phyloP scores from a whole-genome alignment of 495 filamentous ascomycete genomes.

The Lentithecium fluviatile region DNA sequence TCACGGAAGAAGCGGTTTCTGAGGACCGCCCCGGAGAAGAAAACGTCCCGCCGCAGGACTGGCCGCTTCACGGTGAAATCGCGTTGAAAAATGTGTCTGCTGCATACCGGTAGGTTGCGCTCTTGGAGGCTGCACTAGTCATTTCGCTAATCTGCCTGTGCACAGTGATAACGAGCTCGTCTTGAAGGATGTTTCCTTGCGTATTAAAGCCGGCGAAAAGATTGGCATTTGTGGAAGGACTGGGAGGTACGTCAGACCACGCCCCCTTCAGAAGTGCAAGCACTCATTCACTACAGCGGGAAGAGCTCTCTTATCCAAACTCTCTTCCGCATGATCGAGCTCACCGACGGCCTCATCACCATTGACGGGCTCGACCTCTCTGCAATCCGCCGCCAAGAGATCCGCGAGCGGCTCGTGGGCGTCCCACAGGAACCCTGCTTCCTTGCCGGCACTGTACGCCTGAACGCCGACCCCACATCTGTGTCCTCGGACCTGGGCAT shows the following conservation, averaged over 20 bases:
- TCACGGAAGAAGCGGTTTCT: constrained; percentile 42
- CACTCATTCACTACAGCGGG: constrained; percentile 38
- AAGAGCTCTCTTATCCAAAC: constrained; percentile 45
- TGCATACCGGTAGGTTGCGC: constrained; percentile 21
- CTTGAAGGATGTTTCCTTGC: constrained; percentile 53
- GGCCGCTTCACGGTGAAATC: constrained; percentile 22
- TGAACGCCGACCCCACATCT: constrained; percentile 41
- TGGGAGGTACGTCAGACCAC: constrained; percentile 38
- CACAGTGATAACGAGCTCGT: constrained; percentile 30
- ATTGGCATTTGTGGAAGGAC: constrained; percentile 62
- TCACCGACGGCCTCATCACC: constrained; percentile 46
- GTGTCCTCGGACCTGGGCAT: constrained; percentile 2
- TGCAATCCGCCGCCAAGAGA: constrained; percentile 52
- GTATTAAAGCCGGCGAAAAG: constrained; percentile 52
- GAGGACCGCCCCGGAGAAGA: constrained; percentile 20
- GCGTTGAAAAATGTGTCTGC: constrained; percentile 14
- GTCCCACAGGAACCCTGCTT: constrained; percentile 62
- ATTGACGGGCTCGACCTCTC: constrained; percentile 57
- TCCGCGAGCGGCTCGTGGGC: constrained; percentile 57
- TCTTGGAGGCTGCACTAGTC: too few relatives aligned
- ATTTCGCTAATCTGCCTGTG: neutral
- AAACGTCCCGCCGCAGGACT: constrained; percentile 3
- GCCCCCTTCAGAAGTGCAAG: neutral
- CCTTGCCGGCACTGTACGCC: constrained; percentile 47
- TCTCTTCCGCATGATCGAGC: constrained; percentile 45